phyloP scores from a whole-genome alignment of 2,329 filamentous ascomycete species.

The Aspergillus tamarii region DNA sequence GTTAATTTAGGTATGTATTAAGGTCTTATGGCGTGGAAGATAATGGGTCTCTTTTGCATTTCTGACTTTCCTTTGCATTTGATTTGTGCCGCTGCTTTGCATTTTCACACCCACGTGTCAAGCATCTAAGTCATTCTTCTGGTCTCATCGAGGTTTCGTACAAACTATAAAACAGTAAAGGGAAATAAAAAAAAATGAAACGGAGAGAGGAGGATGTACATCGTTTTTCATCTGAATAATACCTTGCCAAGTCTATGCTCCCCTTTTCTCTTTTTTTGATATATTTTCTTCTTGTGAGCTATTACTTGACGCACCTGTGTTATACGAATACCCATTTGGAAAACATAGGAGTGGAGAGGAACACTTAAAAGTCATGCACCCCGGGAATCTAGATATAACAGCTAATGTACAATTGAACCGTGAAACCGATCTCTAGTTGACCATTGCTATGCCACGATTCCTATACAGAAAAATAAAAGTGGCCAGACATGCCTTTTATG shows the following conservation, averaged over 20 bases:
- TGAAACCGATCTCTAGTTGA: slow-evolving; percentile 18
- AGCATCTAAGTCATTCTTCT: not conserved
- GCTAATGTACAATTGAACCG: slow-evolving; percentile 36
- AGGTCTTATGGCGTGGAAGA: not conserved
- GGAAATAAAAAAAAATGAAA: not conserved
- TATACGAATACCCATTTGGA: slow-evolving; percentile 13
- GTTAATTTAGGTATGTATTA: slow-evolving; percentile 9
- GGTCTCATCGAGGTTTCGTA: not conserved
- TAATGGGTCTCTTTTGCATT: not conserved
- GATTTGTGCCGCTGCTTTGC: not conserved
- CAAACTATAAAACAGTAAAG: not conserved
- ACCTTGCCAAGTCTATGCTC: not conserved
- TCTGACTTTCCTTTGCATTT: not conserved
- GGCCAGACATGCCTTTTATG: not conserved
- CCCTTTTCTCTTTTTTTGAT: slow-evolving; percentile 5
- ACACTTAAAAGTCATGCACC: slow-evolving; percentile 10
- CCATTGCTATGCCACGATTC: slow-evolving; percentile 27
- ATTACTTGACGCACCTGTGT: slow-evolving; percentile 8
- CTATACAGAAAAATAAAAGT: not conserved
- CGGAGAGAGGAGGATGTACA: not conserved
- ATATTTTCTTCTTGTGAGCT: slow-evolving; percentile 1
- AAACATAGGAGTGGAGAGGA: slow-evolving; percentile 26
- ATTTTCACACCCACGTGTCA: not conserved
- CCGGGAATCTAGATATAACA: slow-evolving; percentile 34
- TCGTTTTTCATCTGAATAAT: not conserved